A percentile compares a stretch with the other conserved stretches of the same genome.
Conservation (phyloP, 306 rosid species). For the Rosa rugosa region DNA sequence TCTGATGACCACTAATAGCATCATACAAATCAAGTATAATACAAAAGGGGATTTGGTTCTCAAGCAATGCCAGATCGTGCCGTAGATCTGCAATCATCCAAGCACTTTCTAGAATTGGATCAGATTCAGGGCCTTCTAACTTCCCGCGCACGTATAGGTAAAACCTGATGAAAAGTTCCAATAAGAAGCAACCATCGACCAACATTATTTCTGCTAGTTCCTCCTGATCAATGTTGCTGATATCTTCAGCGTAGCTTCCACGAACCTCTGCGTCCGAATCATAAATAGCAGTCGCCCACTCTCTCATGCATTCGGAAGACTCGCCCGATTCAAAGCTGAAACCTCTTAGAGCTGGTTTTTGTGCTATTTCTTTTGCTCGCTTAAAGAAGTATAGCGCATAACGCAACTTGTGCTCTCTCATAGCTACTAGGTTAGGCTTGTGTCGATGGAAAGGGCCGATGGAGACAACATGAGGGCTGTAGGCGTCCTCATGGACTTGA, state of each 20-base stretch:
- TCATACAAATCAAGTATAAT: constrained; percentile 26
- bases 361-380: background rate
- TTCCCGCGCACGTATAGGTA: background rate
- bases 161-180: constrained; percentile 33
- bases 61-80: constrained; percentile 33
- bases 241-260: constrained; percentile 24
- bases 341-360: background rate
- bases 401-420: constrained; percentile 40
- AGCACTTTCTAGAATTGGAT: background rate
- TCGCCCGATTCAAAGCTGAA: background rate
- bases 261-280: background rate
- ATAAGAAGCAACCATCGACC: constrained; percentile 41
- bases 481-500: constrained; percentile 4
- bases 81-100: constrained; percentile 6
- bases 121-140: background rate
- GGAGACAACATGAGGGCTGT: constrained; percentile 21
- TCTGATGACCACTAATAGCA: background rate
- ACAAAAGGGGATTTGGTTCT: constrained; percentile 36
- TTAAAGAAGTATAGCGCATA: constrained; percentile 12
- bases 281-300: constrained; percentile 21
- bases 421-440: constrained; percentile 2
- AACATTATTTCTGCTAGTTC: constrained; percentile 29
- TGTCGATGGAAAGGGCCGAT: constrained; percentile 33
- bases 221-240: background rate
- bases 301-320: background rate